phyloP scores from a whole-genome alignment of 345 rosid species.

The Brassica juncea region DNA sequence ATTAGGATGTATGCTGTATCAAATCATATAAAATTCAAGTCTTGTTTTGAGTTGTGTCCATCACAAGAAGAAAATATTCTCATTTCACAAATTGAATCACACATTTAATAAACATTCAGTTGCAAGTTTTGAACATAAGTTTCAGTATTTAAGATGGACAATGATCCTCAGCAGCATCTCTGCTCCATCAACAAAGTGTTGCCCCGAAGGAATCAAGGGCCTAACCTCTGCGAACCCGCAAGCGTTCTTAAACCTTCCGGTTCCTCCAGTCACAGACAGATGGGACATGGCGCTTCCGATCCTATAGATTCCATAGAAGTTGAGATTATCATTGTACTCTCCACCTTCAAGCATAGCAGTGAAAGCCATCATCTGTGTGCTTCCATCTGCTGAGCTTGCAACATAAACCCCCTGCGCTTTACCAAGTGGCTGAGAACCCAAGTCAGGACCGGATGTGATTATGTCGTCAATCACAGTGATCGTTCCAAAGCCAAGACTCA shows the following conservation, averaged over 20 bases:
- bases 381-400: slow-evolving; percentile 78
- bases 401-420: slow-evolving; percentile 86
- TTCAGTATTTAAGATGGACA: slow-evolving; percentile 58
- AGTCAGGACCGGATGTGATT: slow-evolving; percentile 67
- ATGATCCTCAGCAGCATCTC: slow-evolving; percentile 67
- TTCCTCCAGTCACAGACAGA: slow-evolving; percentile 78
- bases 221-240: slow-evolving; percentile 68
- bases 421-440: slow-evolving; percentile 74
- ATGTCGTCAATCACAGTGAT: slow-evolving; percentile 84
- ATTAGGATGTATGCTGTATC: not conserved
- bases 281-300: slow-evolving; percentile 60
- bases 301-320: slow-evolving; percentile 75
- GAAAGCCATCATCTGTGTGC: slow-evolving; percentile 39
- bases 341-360: slow-evolving; percentile 87
- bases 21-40: not conserved
- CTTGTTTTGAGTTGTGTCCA: not conserved
- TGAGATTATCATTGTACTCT: slow-evolving; percentile 60
- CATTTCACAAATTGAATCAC: not conserved
- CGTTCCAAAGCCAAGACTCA: slow-evolving; percentile 81
- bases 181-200: slow-evolving; percentile 45
- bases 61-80: not conserved
- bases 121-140: not conserved
- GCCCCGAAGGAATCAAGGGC: slow-evolving; percentile 74
- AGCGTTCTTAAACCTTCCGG: slow-evolving; percentile 40
- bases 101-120: slow-evolving; percentile 21